These are phyloP conservation scores for Carex cristatella DNA, from an alignment of 176 grass and related monocot genomes.

Conservation along the genomic window DNA sequence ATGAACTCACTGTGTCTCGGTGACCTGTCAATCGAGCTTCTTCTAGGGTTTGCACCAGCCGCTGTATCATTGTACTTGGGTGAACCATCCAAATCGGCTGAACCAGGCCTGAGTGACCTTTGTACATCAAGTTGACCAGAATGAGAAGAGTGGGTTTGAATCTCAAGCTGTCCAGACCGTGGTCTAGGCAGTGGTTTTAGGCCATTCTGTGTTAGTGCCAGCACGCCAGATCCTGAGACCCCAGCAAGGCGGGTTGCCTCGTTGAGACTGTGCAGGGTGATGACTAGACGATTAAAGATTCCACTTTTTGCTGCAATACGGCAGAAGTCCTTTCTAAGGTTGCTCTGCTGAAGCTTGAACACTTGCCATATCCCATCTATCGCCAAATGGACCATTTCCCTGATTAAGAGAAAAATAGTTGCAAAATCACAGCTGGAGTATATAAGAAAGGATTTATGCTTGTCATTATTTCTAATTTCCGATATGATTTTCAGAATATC, in stretches of 20 bases:
- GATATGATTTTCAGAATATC: not conserved
- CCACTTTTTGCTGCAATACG: conserved; percentile 95
- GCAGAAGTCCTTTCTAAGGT: conserved; percentile 85
- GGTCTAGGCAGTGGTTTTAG: conserved; percentile 36
- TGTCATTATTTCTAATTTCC: not conserved
- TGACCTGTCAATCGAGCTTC: conserved; percentile 74
- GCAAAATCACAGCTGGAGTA: conserved; percentile 13
- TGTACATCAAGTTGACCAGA: conserved; percentile 12
- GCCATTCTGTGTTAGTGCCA: conserved; percentile 61
- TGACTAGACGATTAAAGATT: conserved; percentile 74
- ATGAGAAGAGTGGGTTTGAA: conserved; percentile 42
- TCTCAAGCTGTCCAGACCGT: conserved; percentile 66
- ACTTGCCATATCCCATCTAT: conserved; percentile 99
- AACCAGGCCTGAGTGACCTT: conserved; percentile 12
- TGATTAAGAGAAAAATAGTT: conserved; percentile 38
- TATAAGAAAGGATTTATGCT: not conserved
- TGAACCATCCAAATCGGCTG: conserved; percentile 39
- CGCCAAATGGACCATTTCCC: conserved; percentile 97
- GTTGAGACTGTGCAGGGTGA: conserved; percentile 95
- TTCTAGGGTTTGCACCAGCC: conserved; percentile 48
- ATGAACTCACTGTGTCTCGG: conserved; percentile 71
- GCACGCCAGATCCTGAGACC: conserved; percentile 57
- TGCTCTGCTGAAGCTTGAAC: conserved; percentile 87
- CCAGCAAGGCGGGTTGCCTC: conserved; percentile 84
- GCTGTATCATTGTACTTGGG: conserved; percentile 54